phyloP scores from a whole-genome alignment of 1,284 basidiomycete species.

The Puccinia hordei region DNA sequence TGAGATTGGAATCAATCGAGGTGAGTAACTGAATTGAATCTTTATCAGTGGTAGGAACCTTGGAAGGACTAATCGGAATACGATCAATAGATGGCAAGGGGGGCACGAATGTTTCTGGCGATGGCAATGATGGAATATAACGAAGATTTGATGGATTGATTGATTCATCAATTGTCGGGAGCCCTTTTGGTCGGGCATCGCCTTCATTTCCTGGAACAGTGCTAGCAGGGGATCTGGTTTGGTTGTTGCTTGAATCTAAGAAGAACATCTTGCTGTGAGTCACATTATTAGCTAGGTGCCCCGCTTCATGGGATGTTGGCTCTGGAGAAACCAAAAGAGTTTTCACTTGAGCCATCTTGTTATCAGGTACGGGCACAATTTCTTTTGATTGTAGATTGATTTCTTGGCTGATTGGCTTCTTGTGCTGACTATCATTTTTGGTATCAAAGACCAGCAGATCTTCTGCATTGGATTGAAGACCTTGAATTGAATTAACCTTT shows the following conservation, averaged over 20 bases:
- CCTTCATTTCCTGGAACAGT: neutral
- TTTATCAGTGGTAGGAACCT: neutral
- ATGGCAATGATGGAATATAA: neutral
- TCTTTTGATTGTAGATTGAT: neutral
- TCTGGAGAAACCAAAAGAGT: too few relatives aligned
- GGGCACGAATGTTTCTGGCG: neutral
- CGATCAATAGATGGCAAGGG: neutral
- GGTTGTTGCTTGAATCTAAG: neutral
- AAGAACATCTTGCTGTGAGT: neutral
- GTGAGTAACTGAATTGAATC: neutral
- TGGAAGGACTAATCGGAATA: neutral
- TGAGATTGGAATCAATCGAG: neutral
- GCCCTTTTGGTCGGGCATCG: too few relatives aligned
- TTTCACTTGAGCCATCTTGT: neutral
- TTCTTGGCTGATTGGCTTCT: neutral
- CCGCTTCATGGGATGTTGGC: neutral
- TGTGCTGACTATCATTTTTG: neutral
- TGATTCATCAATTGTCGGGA: neutral
- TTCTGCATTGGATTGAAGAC: neutral
- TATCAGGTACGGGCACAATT: neutral
- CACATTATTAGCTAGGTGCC: neutral
- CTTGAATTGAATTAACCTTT: neutral
- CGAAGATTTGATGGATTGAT: neutral
- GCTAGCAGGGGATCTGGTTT: neutral
- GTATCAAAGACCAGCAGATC: neutral